Evolutionary conservation across 1,284 basidiomycete species (phyloP).

Genomic region (Mycena citricolor): DNA sequence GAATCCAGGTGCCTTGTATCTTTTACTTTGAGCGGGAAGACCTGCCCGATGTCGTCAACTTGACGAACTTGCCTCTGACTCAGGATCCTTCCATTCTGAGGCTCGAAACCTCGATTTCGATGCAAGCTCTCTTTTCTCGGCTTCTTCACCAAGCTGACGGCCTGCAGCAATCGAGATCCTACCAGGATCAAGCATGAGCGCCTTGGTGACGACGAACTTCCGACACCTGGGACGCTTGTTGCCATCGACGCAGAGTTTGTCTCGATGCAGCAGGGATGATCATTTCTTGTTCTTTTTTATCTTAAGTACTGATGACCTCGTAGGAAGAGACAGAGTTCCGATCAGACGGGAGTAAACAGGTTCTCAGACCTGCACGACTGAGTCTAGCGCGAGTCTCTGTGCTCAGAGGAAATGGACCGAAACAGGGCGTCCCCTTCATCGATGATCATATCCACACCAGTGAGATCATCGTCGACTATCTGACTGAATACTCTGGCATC

Average conservation of each 20-base stretch:
- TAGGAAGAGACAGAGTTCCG: slow-evolving; percentile 94
- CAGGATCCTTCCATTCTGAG: slow-evolving; percentile 79
- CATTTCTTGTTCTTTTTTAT: slow-evolving; percentile 1
- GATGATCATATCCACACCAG: slow-evolving; percentile 98
- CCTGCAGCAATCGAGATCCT: slow-evolving; percentile 70
- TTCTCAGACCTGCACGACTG: slow-evolving; percentile 87
- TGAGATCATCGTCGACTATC: slow-evolving; percentile 92
- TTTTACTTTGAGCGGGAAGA: slow-evolving; percentile 86
- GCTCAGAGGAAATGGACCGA: slow-evolving; percentile 79
- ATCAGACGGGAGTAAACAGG: slow-evolving; percentile 92
- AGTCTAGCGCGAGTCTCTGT: slow-evolving; percentile 95
- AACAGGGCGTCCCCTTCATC: slow-evolving; percentile 88
- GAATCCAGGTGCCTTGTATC: slow-evolving; percentile 77
- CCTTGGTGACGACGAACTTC: slow-evolving; percentile 76
- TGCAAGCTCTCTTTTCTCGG: slow-evolving; percentile 45
- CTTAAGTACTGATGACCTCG: slow-evolving; percentile 6
- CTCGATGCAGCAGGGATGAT: slow-evolving; percentile 81
- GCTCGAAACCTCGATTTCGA: slow-evolving; percentile 84
- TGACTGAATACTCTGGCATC: slow-evolving; percentile 97
- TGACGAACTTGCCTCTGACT: slow-evolving; percentile 62
- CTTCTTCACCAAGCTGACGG: slow-evolving; percentile 3
- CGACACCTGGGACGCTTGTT: slow-evolving; percentile 82
- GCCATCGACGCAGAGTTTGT: slow-evolving; percentile 99
- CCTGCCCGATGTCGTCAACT: slow-evolving; percentile 56
- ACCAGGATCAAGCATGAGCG: slow-evolving; percentile 76